Percentiles rank a stretch among this genome's conserved stretches.
These are phyloP conservation scores for Schwanniomyces polymorphus DNA, from an alignment of 805 yeast genomes.

Conservation along the genomic window DNA sequence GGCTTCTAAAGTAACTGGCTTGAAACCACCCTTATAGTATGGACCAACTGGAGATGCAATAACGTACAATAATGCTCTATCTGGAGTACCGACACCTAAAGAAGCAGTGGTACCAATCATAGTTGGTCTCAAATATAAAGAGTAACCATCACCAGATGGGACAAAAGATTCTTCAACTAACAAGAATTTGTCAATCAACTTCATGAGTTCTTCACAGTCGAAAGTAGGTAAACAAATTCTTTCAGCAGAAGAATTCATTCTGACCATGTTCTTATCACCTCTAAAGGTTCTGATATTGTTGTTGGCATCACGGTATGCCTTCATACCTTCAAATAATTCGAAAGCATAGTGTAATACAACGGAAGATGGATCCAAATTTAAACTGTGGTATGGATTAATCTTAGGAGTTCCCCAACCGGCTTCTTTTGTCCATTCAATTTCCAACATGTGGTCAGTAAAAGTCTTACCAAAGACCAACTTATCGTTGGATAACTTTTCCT, in stretches of 20 bases:
- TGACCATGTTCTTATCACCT: slow-evolving; percentile 85
- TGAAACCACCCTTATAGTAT: slow-evolving; percentile 86
- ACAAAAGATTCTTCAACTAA: slow-evolving; percentile 74
- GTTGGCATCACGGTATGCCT: slow-evolving; percentile 72
- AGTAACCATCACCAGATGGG: slow-evolving; percentile 85
- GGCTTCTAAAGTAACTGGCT: slow-evolving; percentile 92
- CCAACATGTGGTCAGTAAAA: slow-evolving; percentile 89
- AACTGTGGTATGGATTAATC: slow-evolving; percentile 80
- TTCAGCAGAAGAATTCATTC: slow-evolving; percentile 86
- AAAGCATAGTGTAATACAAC: slow-evolving; percentile 94
- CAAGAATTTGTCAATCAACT: slow-evolving; percentile 74
- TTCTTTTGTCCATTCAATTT: slow-evolving; percentile 75
- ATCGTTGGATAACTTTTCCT: slow-evolving; percentile 35
- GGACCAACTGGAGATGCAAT: slow-evolving; percentile 98
- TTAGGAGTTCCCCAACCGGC: slow-evolving; percentile 89
- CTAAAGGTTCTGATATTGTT: slow-evolving; percentile 81
- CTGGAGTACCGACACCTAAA: slow-evolving; percentile 84
- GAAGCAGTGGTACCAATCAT: slow-evolving; percentile 90
- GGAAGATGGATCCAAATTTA: slow-evolving; percentile 81
- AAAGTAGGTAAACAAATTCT: slow-evolving; percentile 89
- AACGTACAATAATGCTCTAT: slow-evolving; percentile 77
- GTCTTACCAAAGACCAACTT: slow-evolving; percentile 43
- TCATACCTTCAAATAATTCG: slow-evolving; percentile 93
- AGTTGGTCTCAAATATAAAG: slow-evolving; percentile 92
- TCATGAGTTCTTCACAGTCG: slow-evolving; percentile 73